Base-by-base conservation (phyloP, 1,139 yeast species). In the Eremothecium cymbalariae region DNA sequence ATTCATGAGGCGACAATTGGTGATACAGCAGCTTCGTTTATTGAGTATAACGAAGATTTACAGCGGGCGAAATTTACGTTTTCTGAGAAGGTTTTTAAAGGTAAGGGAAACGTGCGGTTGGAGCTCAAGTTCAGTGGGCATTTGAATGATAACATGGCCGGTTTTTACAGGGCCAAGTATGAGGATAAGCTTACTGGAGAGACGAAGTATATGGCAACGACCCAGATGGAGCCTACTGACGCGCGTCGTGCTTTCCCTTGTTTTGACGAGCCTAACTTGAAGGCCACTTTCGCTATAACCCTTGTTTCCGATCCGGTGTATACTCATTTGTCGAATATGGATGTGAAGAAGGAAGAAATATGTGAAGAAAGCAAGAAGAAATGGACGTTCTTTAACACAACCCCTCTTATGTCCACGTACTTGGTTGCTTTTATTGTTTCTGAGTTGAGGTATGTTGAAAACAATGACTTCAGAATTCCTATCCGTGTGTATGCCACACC, bases 161-260 rank as follows among this genome's bases (percentile, higher is more conserved):
- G 93, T 12, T 80, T 81, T 61, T 82, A 82, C 64, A 74, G 90
- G 53, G 82, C 94, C 4, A 72, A 75, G 25, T 84, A 84, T 60
- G 69, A 65, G 49, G 77, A 71, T 44, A 59, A 62, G 33, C 69
- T 70, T 45, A 64, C 76, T 35, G 86, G 82, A 7, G 67, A 67
- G 41, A 67, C 71, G 32, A 74, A 77, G 51, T 72, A 69, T 44
- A 70, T 80, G 66, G 78, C 84, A 31, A 75, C 88, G 24, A 82
- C 94, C 28, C 94, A 82, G 61, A 79, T 82, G 70, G 94, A 82
- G 60, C 82, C 94, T 21, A 79, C 88, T 18, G 88, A 81, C 55
- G 85, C 88, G 34, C 76, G 94, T 58, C 70, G 85, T 51, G 88
- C 93, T 1, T 78, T 82, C 63, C 94, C 94, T 12, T 80, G 84